Conservation (phyloP, 371 early-diverging fungal genomes). For the Zancudomyces culisetae region DNA sequence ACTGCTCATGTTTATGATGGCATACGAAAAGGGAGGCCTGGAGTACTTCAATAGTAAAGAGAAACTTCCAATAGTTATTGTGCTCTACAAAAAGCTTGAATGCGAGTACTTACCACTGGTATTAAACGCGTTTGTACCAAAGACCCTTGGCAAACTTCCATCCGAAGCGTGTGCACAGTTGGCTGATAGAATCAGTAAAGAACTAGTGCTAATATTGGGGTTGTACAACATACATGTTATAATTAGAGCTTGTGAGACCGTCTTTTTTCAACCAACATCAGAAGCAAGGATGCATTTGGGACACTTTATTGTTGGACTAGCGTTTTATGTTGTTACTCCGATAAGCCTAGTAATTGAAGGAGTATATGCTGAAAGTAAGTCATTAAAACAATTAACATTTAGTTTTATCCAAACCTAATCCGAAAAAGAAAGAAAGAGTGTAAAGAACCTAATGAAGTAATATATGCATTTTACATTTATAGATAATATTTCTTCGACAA, state of each 20-base stretch:
- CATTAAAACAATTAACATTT: not conserved
- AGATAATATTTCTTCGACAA: not conserved
- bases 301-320: conserved; percentile 43
- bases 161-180: conserved; percentile 1
- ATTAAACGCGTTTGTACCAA: not conserved
- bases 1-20: conserved; percentile 6
- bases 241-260: conserved; percentile 42
- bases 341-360: conserved; percentile 28
- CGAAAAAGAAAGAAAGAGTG: too few species aligned
- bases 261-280: conserved; percentile 33
- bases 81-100: conserved; percentile 2
- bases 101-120: not conserved
- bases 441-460: not conserved
- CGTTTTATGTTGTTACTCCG: conserved; percentile 42
- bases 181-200: not conserved
- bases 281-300: conserved; percentile 41
- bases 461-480: not conserved
- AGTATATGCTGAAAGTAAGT: conserved; percentile 1
- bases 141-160: not conserved
- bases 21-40: conserved; percentile 1
- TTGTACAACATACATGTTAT: conserved; percentile 31
- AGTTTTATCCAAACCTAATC: too few species aligned
- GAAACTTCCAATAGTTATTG: not conserved
- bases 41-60: not conserved
- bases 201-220: conserved; percentile 19